A percentile compares a stretch with the other conserved stretches of the same genome.
Evolutionary conservation across 495 filamentous ascomycete species (phyloP).

Genomic region (Penicillium nucicola): DNA sequence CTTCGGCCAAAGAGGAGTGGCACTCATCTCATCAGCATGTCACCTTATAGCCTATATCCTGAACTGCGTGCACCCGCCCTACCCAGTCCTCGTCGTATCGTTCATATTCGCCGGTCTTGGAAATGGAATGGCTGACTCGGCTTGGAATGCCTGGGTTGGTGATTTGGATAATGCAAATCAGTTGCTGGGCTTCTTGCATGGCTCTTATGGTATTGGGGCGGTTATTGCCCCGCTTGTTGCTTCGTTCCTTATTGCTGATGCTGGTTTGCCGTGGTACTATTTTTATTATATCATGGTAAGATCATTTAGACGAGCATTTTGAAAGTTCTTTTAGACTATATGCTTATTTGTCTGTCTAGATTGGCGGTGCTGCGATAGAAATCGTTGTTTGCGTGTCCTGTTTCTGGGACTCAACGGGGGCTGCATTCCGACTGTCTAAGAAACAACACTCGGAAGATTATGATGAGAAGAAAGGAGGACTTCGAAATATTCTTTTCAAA

Average conservation of each 20-base stretch:
- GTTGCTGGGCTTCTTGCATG: conserved; percentile 53
- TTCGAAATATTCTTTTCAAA: conserved; percentile 52
- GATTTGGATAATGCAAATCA: conserved; percentile 56
- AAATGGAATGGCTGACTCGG: conserved; percentile 55
- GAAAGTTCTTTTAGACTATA: too few relatives aligned
- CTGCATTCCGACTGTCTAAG: conserved; percentile 51
- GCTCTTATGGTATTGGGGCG: conserved; percentile 52
- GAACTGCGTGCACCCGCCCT: conserved; percentile 54
- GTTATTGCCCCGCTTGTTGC: conserved; percentile 52
- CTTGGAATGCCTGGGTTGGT: conserved; percentile 61
- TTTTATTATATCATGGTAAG: conserved; percentile 60
- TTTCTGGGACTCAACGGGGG: conserved; percentile 65
- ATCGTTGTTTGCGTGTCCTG: conserved; percentile 44
- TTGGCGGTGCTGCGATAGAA: conserved; percentile 59
- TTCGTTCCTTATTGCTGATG: conserved; percentile 49
- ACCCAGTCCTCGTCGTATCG: conserved; percentile 52
- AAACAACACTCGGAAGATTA: conserved; percentile 22
- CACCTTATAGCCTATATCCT: conserved; percentile 60
- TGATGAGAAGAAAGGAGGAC: conserved; percentile 34
- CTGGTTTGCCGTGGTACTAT: conserved; percentile 45
- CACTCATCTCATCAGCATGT: conserved; percentile 57
- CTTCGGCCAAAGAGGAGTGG: conserved; percentile 72
- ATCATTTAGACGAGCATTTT: too few relatives aligned
- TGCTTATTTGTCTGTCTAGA: conserved; percentile 23
- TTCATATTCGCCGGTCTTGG: conserved; percentile 55